Percentiles rank a stretch among this genome's conserved stretches.
phyloP scores from a whole-genome alignment of 345 rosid species.

The Eucalyptus sideroxylon region DNA sequence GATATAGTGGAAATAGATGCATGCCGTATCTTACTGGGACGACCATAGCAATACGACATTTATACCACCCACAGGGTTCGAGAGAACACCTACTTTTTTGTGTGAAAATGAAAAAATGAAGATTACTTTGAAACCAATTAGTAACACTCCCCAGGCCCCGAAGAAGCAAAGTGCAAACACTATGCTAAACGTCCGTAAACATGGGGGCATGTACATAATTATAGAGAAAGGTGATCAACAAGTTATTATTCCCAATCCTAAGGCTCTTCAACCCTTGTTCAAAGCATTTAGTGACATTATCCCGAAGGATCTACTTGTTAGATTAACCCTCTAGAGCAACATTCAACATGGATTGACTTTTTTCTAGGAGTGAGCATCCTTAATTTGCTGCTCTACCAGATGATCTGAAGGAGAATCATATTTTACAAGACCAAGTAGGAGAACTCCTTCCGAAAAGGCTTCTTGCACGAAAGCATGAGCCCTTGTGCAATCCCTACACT shows the following conservation, averaged over 20 bases:
- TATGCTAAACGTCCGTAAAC: not conserved
- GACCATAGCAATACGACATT: not conserved
- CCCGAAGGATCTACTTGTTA: not conserved
- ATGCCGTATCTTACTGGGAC: not conserved
- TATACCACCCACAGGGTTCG: not conserved
- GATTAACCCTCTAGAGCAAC: not conserved
- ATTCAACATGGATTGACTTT: not conserved
- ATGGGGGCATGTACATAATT: not conserved
- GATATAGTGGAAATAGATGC: no score
- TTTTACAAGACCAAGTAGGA: not conserved
- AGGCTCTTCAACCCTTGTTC: not conserved
- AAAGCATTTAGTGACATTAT: not conserved
- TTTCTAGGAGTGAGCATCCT: not conserved
- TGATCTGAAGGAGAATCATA: not conserved
- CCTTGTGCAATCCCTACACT: not conserved
- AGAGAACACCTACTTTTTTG: not conserved
- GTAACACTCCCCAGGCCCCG: not conserved
- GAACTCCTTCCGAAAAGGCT: not conserved
- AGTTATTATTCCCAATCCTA: not conserved
- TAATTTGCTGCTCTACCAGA: not conserved
- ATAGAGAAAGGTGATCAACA: not conserved
- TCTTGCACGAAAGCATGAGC: not conserved
- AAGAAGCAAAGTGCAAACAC: not conserved
- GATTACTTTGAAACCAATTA: not conserved
- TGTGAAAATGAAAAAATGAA: not conserved